Evolutionary conservation across 345 rosid genomes (phyloP).

Genomic region (Reutealis trisperma): DNA sequence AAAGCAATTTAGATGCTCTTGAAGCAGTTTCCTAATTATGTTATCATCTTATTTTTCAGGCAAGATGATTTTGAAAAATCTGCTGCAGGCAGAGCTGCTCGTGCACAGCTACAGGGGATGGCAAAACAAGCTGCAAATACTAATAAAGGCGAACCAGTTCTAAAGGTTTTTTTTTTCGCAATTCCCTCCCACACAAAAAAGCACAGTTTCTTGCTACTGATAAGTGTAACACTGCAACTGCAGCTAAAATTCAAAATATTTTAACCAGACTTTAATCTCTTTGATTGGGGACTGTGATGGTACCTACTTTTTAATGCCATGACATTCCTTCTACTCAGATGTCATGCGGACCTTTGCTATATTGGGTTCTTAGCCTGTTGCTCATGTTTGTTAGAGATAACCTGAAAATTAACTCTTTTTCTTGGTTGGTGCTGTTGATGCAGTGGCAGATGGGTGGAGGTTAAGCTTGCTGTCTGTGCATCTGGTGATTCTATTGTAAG

Average conservation of each 20-base stretch:
- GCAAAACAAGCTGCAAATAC: slow-evolving; percentile 74
- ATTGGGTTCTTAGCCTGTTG: neutral
- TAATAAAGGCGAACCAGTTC: slow-evolving; percentile 79
- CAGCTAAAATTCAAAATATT: neutral
- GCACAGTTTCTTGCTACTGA: neutral
- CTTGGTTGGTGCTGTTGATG: slow-evolving; percentile 34
- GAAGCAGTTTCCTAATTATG: neutral
- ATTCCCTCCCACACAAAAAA: neutral
- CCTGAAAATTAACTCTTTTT: slow-evolving; percentile 14
- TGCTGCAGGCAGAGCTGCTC: slow-evolving; percentile 91
- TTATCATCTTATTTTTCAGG: slow-evolving; percentile 40
- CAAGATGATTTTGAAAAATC: slow-evolving; percentile 85
- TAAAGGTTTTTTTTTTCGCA: slow-evolving; percentile 50
- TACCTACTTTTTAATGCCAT: slow-evolving; percentile 1
- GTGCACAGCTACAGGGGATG: slow-evolving; percentile 67
- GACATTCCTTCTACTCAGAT: neutral
- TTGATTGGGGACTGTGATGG: neutral
- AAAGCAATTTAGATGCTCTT: neutral
- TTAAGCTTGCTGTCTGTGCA: slow-evolving; percentile 11
- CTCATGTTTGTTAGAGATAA: neutral
- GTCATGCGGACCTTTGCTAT: neutral
- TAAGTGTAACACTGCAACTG: neutral
- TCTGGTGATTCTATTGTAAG: slow-evolving; percentile 17
- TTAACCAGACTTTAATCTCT: neutral
- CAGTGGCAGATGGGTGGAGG: slow-evolving; percentile 68